Conservation (phyloP, 495 filamentous ascomycete genomes). For the Oidiodendron maius region DNA sequence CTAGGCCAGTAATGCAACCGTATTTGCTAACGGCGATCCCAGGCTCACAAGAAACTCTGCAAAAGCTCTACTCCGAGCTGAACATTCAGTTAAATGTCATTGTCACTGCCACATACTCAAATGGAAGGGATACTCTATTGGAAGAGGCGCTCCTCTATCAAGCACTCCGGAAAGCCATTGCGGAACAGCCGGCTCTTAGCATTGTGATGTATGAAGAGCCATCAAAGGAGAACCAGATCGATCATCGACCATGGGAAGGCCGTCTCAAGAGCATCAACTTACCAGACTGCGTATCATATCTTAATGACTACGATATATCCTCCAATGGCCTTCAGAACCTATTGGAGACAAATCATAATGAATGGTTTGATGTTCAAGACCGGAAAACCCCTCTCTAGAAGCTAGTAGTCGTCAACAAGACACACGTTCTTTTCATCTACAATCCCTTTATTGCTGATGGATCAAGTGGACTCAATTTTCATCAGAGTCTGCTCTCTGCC, state of each 20-base stretch:
- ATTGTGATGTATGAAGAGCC: constrained; percentile 3
- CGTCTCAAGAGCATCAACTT: constrained; percentile 3
- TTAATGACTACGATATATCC: neutral
- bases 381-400: constrained; percentile 8
- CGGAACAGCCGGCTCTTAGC: constrained; percentile 7
- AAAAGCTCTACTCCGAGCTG: constrained; percentile 11
- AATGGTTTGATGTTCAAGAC: constrained; percentile 13
- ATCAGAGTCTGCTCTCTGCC: constrained; percentile 8
- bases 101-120: neutral
- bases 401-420: constrained; percentile 1
- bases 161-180: constrained; percentile 6
- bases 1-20: too few species aligned
- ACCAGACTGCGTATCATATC: constrained; percentile 7
- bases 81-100: constrained; percentile 11
- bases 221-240: constrained; percentile 6
- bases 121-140: neutral
- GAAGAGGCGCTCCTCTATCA: neutral
- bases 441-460: constrained; percentile 10
- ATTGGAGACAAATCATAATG: constrained; percentile 9
- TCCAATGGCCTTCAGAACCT: neutral
- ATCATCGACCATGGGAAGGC: constrained; percentile 13
- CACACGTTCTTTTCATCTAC: constrained; percentile 2
- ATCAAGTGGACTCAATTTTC: constrained; percentile 4
- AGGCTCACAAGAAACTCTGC: constrained; percentile 8
- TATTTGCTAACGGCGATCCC: too few species aligned